Conservation (phyloP, 371 early-diverging fungal species). For the Lichtheimia ramosa region DNA sequence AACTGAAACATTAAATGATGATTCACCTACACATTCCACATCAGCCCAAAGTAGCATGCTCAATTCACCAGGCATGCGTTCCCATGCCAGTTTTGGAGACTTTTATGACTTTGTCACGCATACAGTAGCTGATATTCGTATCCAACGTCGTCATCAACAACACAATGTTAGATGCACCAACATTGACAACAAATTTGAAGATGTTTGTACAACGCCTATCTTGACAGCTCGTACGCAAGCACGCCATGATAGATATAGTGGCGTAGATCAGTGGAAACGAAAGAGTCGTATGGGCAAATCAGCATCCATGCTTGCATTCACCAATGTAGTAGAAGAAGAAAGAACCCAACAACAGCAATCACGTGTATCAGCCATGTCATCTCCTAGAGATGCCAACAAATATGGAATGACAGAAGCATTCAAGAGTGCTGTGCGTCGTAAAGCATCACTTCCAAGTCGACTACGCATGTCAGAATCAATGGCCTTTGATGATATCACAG, state of each 20-base stretch:
- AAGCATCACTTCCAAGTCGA: slow-evolving; percentile 18
- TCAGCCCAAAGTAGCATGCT: slow-evolving; percentile 7
- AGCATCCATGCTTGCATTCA: slow-evolving; percentile 19
- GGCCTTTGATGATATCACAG: not conserved
- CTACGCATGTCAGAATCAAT: slow-evolving; percentile 7
- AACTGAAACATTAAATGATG: not conserved
- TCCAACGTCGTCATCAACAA: slow-evolving; percentile 20
- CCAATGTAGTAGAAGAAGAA: slow-evolving; percentile 3
- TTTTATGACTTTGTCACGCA: slow-evolving; percentile 21
- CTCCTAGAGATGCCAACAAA: not conserved
- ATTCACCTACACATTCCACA: slow-evolving; percentile 4
- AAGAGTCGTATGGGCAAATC: slow-evolving; percentile 21
- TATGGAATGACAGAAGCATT: not conserved
- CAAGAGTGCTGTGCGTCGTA: slow-evolving; percentile 10
- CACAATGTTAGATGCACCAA: slow-evolving; percentile 15
- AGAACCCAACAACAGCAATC: not conserved
- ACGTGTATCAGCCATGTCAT: not conserved
- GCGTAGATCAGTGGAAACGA: slow-evolving; percentile 18
- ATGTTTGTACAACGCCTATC: slow-evolving; percentile 25
- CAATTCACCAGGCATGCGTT: slow-evolving; percentile 8
- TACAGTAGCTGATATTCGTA: slow-evolving; percentile 19
- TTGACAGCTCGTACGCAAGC: slow-evolving; percentile 23
- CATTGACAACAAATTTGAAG: slow-evolving; percentile 28
- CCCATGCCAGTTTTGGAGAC: slow-evolving; percentile 20
- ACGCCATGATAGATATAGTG: slow-evolving; percentile 14